Conservation (phyloP, 2,329 filamentous ascomycete species). For the Aspergillus flavus region DNA sequence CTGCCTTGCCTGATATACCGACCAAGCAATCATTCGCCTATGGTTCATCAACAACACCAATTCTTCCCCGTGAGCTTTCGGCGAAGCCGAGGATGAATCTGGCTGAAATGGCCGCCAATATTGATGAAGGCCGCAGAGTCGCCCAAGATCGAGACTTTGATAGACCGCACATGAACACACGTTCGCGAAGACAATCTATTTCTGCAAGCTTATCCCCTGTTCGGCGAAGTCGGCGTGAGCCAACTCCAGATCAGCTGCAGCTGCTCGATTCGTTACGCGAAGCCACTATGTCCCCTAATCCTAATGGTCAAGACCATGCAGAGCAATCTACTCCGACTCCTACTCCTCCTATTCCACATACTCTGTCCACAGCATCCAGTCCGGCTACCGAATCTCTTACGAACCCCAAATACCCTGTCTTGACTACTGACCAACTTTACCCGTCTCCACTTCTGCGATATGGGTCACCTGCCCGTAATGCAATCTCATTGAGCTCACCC, state of each 20-base stretch:
- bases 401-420: conserved; percentile 19
- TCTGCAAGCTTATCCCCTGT: conserved; percentile 20
- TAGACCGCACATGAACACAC: conserved; percentile 14
- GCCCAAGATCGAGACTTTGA: conserved; percentile 29
- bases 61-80: conserved; percentile 38
- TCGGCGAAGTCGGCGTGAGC: conserved; percentile 31
- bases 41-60: conserved; percentile 39
- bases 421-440: conserved; percentile 29
- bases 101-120: conserved; percentile 35
- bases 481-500: conserved; percentile 21
- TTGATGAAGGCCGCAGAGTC: conserved; percentile 34
- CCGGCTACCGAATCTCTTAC: conserved; percentile 28
- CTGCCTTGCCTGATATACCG: conserved; percentile 39
- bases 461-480: conserved; percentile 16
- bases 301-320: conserved; percentile 12
- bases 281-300: conserved; percentile 25
- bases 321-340: conserved; percentile 34
- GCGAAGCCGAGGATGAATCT: conserved; percentile 33
- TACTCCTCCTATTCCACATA: conserved; percentile 36
- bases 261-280: conserved; percentile 32
- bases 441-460: conserved; percentile 30
- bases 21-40: conserved; percentile 45
- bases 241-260: conserved; percentile 39
- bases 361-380: conserved; percentile 37
- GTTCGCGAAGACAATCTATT: conserved; percentile 14